A percentile compares a stretch with the other conserved stretches of the same genome.
phyloP scores from a whole-genome alignment of 2,329 filamentous ascomycete genomes.

The Fusarium falciforme region DNA sequence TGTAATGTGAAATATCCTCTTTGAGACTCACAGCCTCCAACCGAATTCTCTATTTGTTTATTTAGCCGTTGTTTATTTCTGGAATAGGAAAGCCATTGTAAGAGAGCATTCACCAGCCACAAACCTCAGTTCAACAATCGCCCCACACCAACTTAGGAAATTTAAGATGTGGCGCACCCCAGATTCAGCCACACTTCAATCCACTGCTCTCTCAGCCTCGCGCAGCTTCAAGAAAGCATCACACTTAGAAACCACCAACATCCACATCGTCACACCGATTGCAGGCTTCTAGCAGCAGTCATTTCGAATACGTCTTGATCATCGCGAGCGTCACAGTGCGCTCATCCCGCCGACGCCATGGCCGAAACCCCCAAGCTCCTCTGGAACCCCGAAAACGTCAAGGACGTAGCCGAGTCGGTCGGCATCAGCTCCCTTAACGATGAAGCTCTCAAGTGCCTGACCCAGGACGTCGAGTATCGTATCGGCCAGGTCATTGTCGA shows the following conservation, averaged over 20 bases:
- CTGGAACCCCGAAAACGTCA: constrained; percentile 97
- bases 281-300: background rate
- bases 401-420: constrained; percentile 95
- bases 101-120: background rate
- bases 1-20: background rate
- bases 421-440: constrained; percentile 85
- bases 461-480: constrained; percentile 95
- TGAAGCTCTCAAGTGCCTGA: constrained; percentile 87
- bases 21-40: background rate
- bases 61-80: background rate
- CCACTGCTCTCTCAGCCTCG: constrained; percentile 21
- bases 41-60: background rate
- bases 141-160: background rate
- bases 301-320: background rate
- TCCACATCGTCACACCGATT: background rate
- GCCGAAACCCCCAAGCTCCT: constrained; percentile 67
- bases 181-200: background rate
- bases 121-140: background rate
- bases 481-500: constrained; percentile 94
- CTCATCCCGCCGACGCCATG: constrained; percentile 42
- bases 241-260: background rate
- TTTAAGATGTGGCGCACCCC: background rate
- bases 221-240: constrained; percentile 13
- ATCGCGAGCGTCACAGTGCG: background rate
- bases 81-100: background rate